phyloP scores from a whole-genome alignment of 345 rosid species.

The Heritiera fomes region DNA sequence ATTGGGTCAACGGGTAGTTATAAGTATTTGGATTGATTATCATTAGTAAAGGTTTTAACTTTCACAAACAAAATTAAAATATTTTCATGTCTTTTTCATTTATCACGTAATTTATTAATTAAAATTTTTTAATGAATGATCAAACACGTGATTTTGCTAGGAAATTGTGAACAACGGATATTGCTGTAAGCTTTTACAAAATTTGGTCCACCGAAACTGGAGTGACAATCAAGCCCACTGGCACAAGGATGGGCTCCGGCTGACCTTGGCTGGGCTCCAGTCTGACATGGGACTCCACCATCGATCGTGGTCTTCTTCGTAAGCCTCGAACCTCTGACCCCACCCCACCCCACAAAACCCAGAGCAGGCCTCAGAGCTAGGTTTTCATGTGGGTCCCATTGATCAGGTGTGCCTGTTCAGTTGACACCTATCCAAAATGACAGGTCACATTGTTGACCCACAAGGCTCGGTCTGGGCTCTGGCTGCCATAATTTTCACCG shows the following conservation, averaged over 20 bases:
- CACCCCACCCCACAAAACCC: neutral
- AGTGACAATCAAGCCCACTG: neutral
- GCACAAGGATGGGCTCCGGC: neutral
- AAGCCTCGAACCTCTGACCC: neutral
- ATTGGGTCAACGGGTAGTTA: too few relatives aligned
- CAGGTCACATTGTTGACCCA: neutral
- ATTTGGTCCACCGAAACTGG: neutral
- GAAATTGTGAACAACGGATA: too few relatives aligned
- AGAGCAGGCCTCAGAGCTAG: too few relatives aligned
- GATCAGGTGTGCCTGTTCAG: neutral
- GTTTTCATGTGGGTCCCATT: neutral
- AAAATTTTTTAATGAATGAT: too few relatives aligned
- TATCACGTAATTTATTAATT: too few relatives aligned
- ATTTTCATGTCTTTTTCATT: too few relatives aligned
- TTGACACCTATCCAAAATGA: too few relatives aligned
- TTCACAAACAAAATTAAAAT: too few relatives aligned
- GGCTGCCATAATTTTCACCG: neutral
- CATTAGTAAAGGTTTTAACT: too few relatives aligned
- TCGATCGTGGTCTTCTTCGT: neutral
- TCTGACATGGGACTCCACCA: conserved; percentile 17
- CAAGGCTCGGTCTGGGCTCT: neutral
- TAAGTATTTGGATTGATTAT: too few relatives aligned
- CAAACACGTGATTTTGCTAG: too few relatives aligned
- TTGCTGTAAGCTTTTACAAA: too few relatives aligned
- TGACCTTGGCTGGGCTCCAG: conserved; percentile 7